Evolutionary conservation across 176 grass and related monocot species (phyloP), one percentile per base, ranked within the genome.

Genomic region (Raddia distichophylla): DNA sequence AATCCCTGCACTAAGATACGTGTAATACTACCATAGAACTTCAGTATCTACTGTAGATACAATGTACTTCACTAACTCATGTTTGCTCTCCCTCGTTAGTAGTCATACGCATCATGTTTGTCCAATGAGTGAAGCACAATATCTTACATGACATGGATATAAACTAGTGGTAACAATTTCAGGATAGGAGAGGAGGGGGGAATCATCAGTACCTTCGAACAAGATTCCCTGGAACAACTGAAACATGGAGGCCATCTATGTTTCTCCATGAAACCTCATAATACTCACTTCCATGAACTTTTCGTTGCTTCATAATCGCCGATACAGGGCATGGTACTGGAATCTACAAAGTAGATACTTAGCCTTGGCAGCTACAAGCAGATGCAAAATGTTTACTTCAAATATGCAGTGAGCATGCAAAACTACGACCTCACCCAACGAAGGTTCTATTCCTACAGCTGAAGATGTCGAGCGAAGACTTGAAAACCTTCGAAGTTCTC

Each of bases 231-330:
- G 94, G 90, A 73, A 97, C 86, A 52, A 84, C 77, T 63, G 94
- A 97, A 84, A 81, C 65, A 52, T 89, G 53, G 18, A 94, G 69
- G 5, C 91, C 90, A 82, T 92, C 10, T 52, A 74, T 81, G 71
- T 83, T 85, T 87, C 60, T 85, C 95, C 95, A 98, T 34, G 86
- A 89, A 80, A 98, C 95, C 77, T 98, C 95, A 79, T 93, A 98
- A 69, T 71, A 84, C 69, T 98, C 90, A 76, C 62, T 71, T 51
- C 95, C 92, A 16, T 87, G 88, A 71, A 98, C 86, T 91, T 94
- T 98, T 47, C 89, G 86, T 80, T 90, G 83, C 70, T 93, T 98
- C 20, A 86, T 17, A 68, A 94, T 87, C 4, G 90, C 65, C 47
- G 80, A 85, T 50, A 98, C 78, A 59, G 95, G 92, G 80, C 95